A percentile compares a stretch with the other conserved stretches of the same genome.
phyloP scores from a whole-genome alignment of 75 land plant species.

The Picea glauca region DNA sequence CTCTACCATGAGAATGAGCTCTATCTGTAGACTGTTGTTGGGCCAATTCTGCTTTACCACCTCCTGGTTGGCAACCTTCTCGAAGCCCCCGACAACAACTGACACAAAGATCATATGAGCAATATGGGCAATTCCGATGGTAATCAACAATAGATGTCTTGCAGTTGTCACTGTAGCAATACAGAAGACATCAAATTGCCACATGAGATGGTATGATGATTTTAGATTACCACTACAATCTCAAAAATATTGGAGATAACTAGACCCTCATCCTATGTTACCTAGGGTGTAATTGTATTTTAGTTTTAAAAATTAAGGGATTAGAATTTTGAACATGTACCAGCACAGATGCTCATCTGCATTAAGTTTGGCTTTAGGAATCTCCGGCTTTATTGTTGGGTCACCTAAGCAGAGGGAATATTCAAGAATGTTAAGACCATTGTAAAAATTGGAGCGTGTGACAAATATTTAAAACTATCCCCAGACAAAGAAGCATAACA shows the following conservation, averaged over 20 bases:
- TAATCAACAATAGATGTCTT: conserved; percentile 84
- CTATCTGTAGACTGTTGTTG: not conserved
- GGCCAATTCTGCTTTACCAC: conserved; percentile 22
- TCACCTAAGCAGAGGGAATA: not conserved
- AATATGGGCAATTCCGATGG: conserved; percentile 72
- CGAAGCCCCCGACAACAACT: conserved; percentile 79
- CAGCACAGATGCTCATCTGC: conserved; percentile 74
- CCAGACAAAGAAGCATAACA: not conserved
- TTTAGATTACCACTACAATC: not conserved
- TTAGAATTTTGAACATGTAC: conserved; percentile 19
- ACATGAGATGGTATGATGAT: not conserved
- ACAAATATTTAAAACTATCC: not conserved
- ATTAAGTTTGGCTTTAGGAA: conserved; percentile 46
- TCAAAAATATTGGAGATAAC: not conserved
- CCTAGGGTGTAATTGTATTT: not conserved
- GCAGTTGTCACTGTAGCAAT: conserved; percentile 72
- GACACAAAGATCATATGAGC: conserved; percentile 83
- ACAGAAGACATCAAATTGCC: not conserved
- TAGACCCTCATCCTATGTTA: conserved; percentile 1
- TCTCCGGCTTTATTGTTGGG: conserved; percentile 41
- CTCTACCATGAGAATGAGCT: conserved; percentile 17
- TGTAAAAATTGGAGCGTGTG: conserved; percentile 3
- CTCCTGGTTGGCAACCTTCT: conserved; percentile 29
- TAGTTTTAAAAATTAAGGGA: not conserved
- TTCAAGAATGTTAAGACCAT: not conserved